Evolutionary conservation across 768 basidiomycete genomes (phyloP).

Genomic region (Trichaptum fuscoviolaceum): DNA sequence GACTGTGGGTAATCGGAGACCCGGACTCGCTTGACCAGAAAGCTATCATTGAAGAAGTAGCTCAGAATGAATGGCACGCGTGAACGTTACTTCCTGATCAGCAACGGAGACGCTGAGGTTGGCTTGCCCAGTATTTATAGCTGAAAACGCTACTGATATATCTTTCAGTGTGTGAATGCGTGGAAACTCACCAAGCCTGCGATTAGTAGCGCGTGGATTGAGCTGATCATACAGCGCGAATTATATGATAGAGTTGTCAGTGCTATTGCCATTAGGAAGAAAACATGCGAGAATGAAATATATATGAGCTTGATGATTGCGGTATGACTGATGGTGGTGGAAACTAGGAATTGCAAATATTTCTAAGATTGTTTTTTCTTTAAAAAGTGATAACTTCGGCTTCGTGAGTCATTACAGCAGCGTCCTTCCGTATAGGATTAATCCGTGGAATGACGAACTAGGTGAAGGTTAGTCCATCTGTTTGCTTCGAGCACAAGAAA

Average conservation of each 20-base stretch:
- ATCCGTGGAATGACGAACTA: slow-evolving; percentile 84
- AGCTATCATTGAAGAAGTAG: neutral
- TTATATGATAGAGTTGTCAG: neutral
- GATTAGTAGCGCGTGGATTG: neutral
- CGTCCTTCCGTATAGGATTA: slow-evolving; percentile 71
- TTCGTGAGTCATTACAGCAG: slow-evolving; percentile 81
- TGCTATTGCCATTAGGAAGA: neutral
- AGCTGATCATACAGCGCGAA: neutral
- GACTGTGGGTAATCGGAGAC: neutral
- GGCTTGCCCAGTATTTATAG: neutral
- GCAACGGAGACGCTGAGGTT: neutral
- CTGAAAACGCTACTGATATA: neutral
- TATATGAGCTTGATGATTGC: neutral
- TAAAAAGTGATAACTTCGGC: slow-evolving; percentile 57
- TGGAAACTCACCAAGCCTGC: neutral
- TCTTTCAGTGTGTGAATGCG: neutral
- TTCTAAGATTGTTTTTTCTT: neutral
- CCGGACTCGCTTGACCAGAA: neutral
- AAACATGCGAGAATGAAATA: neutral
- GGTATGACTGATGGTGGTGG: neutral
- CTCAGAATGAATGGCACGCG: neutral
- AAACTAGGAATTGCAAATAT: neutral
- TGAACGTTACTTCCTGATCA: neutral
- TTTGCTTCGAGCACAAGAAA: neutral
- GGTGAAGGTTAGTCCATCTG: neutral